Conservation (phyloP, 257 asterid species). For the Solanum megistacrolobum region DNA sequence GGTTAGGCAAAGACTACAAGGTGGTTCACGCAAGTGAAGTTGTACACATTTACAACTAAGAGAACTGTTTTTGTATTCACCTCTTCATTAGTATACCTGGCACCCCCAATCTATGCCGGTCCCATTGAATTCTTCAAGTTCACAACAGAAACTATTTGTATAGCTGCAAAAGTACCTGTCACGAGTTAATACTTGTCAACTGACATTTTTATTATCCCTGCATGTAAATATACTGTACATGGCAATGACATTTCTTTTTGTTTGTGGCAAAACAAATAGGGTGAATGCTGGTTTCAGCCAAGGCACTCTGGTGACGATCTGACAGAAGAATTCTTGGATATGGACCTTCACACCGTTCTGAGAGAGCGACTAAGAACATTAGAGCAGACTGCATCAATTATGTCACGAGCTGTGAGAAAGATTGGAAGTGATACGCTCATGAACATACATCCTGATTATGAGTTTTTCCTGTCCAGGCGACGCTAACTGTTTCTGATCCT, state of each 20-base stretch:
- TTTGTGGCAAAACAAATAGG: constrained; percentile 4
- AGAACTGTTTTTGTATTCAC: neutral
- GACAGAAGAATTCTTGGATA: neutral
- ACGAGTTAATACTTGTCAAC: neutral
- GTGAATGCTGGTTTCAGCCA: constrained; percentile 24
- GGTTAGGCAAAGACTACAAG: neutral
- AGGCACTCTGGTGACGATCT: neutral
- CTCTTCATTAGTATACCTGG: neutral
- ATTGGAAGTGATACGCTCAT: neutral
- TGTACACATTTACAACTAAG: neutral
- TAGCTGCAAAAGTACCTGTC: neutral
- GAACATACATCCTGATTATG: constrained; percentile 21
- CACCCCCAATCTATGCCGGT: neutral
- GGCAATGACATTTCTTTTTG: neutral
- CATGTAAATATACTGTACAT: neutral
- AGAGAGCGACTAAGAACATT: constrained; percentile 13
- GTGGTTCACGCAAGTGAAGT: neutral
- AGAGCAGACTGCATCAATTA: constrained; percentile 12
- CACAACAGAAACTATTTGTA: neutral
- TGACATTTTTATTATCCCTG: neutral
- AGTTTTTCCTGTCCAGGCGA: constrained; percentile 18
- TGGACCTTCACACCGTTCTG: neutral
- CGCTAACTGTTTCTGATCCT: neutral
- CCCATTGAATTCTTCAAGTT: neutral
- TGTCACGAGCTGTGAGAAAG: constrained; percentile 13